phyloP scores from a whole-genome alignment of 129 eudicot genomes.

The Daucus carota region DH1_v3.0 NC_030382.2:39450001-39450500 shows the following conservation, averaged over 20 bases:
- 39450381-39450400: constrained; percentile 71
- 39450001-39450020: neutral
- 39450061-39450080: constrained; percentile 72
- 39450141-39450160: constrained; percentile 27
- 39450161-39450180: constrained; percentile 22
- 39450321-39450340: constrained; percentile 7
- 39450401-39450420: constrained; percentile 75
- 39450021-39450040: constrained; percentile 13
- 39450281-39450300: constrained; percentile 83
- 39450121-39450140: constrained; percentile 33
- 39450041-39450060: constrained; percentile 53
- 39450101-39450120: constrained; percentile 63
- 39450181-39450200: constrained; percentile 15
- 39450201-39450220: constrained; percentile 59
- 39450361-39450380: constrained; percentile 59
- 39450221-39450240: constrained; percentile 71
- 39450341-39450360: constrained; percentile 13
- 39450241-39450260: constrained; percentile 47
- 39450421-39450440: constrained; percentile 70
- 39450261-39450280: constrained; percentile 65
- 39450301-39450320: neutral
- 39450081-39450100: constrained; percentile 87
- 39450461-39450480: neutral
- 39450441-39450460: constrained; percentile 50
- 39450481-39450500: neutral